Evolutionary conservation across 2,329 filamentous ascomycete species (phyloP), one percentile per base, ranked within the genome.

Genomic region (Leptoxyphium fumago): DNA sequence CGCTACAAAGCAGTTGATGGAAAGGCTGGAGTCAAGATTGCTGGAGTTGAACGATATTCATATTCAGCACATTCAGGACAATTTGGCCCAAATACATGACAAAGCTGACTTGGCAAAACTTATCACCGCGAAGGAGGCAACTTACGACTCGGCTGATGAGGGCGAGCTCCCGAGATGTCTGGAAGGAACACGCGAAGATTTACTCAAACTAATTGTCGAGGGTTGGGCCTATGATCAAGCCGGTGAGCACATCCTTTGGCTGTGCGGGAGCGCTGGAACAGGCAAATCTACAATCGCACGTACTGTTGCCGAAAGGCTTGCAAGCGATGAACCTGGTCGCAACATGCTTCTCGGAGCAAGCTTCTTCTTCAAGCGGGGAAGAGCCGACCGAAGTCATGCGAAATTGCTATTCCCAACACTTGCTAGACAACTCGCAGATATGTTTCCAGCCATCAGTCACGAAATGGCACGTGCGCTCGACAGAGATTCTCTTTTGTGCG

Each of bases 201-300:
- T 61, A n/a, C 51, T 59, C 4, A 3, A 46, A 6, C 21, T 26
- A 7, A 38, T 52, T 1, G 56, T 61, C 21, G 21, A 18, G 18
- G 39, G 10, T 18, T 60, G 55, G 57, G 51, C 46, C 6, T 36
- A 52, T 2, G 42, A 43, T 14, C 29, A 39, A 29, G 29, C 48
- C 11, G 43, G 48, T 15, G 50, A 50, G 32, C 39, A 41, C 28
- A 56, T 61, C 42, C 61, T 56, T 48, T 62, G 55, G 60, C 48
- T 62, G 2, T 52, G 45, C 13, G 58, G 59, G 4, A 47, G 52
- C 36, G 57, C 59, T 3, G 59, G 60, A 15, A 60, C 52, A 10
- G 59, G 61, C 11, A 63, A 62, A 39, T 60, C 56, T 1, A 61
- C 60, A 0, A 52, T 61, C n/a, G 49, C 58, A 13, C 53, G 53